Evolutionary conservation across 208 protist genomes (phyloP), one percentile per base, ranked within the genome.

Genomic region (Balamuthia mandrillaris): DNA sequence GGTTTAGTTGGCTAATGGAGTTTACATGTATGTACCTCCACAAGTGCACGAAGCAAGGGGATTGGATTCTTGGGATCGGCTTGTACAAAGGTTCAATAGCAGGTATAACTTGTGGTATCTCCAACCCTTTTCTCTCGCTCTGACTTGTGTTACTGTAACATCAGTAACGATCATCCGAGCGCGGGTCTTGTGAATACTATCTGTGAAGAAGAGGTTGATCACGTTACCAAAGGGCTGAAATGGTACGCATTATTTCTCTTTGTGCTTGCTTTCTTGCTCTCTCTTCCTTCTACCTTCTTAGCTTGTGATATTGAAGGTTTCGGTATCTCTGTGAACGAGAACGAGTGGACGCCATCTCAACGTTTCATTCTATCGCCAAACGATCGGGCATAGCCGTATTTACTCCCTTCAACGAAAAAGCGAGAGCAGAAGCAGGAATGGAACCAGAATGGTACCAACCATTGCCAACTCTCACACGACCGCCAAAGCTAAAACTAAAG

Each of bases 381-480:
- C 74, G 45, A 63, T 65, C 74, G 21, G 35, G 63, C 29, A 65
- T 82, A 31, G 35, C 74, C 14, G 52, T 82, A 9, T 82, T 45
- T 27, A 52, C 51, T 0, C 74, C 74, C 35, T 82, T 82, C 51
- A 82, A 82, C 74, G 63, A 82, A 52, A 52, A 82, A n/a, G 74
- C 74, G 3, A 14, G 74, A 18, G 29, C 27, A 21, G 6, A 49
- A 24, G 47, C 74, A 3, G 74, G 74, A 0, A 82, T 82, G 74
- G 51, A 45, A 5, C 51, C 58, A 2, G 7, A 60, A 2, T 82
- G 74, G 74, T 81, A 29, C 21, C n/a, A n/a, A n/a, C n/a, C n/a
- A n/a, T n/a, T n/a, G n/a, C n/a, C n/a, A n/a, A n/a, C n/a, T n/a
- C n/a, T n/a, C n/a, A n/a, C n/a, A n/a, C n/a, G n/a, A n/a, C n/a